These are phyloP conservation scores for Penicillium subrubescens DNA, from an alignment of 495 filamentous ascomycete genomes.

Conservation along the genomic window DNA sequence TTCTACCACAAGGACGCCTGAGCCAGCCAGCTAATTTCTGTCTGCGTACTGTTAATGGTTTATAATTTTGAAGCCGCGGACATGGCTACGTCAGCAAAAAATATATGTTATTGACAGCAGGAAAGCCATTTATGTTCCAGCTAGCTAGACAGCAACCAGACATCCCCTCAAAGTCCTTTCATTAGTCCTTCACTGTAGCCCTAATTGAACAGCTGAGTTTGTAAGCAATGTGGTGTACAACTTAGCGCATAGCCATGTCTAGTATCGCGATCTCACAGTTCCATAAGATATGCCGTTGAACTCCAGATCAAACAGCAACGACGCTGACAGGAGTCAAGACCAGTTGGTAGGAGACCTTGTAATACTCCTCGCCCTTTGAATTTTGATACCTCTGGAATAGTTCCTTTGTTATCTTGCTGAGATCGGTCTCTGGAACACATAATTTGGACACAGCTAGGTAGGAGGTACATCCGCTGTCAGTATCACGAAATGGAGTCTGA, in stretches of 20 bases:
- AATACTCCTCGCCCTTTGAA: constrained; percentile 25
- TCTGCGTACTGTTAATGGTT: no score
- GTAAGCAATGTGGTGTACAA: neutral
- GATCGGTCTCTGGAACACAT: constrained; percentile 27
- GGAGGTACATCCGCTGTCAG: neutral
- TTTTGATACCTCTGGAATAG: constrained; percentile 25
- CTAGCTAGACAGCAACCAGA: neutral
- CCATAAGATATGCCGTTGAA: constrained; percentile 34
- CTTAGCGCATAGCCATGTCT: neutral
- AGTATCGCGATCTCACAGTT: constrained; percentile 16
- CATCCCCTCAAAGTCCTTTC: neutral
- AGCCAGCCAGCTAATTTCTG: no score
- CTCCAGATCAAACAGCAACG: constrained; percentile 29
- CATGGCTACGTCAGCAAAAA: no score
- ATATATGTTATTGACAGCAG: neutral
- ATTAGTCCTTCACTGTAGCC: neutral
- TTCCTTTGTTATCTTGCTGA: constrained; percentile 24
- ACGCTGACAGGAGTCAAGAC: constrained; percentile 31
- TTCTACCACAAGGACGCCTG: neutral
- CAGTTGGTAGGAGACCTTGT: constrained; percentile 16
- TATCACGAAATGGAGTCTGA: neutral
- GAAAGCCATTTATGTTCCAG: neutral
- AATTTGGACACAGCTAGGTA: constrained; percentile 15
- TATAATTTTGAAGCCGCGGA: neutral
- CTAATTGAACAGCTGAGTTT: neutral